These are phyloP conservation scores for Bryopsis sp. DNA, from an alignment of 139 green algal species.

Conservation along the genomic window DNA sequence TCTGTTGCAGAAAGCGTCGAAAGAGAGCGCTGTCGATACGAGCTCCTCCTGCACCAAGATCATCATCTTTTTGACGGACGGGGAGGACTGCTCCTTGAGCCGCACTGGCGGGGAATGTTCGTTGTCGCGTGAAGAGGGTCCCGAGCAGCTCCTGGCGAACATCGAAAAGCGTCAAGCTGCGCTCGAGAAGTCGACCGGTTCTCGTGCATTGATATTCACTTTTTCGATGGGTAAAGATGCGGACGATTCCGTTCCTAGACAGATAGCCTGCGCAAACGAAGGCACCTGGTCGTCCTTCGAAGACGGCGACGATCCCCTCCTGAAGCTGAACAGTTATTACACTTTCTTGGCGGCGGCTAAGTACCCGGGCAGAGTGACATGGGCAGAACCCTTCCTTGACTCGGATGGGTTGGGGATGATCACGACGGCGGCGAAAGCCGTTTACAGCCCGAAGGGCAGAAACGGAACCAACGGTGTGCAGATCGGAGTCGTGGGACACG, in stretches of 20 bases:
- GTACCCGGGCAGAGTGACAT: background rate
- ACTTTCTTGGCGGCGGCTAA: background rate
- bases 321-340: background rate
- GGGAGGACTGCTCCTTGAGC: too few relatives aligned
- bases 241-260: conserved; percentile 13
- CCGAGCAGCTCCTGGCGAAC: too few relatives aligned
- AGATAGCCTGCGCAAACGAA: conserved; percentile 12
- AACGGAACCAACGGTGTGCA: background rate
- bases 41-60: conserved; percentile 1
- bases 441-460: background rate
- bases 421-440: background rate
- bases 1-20: background rate
- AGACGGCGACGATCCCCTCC: background rate
- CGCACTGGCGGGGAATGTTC: too few relatives aligned
- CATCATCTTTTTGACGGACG: conserved; percentile 17
- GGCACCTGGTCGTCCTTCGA: conserved; percentile 12
- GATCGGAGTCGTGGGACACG: background rate
- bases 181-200: background rate
- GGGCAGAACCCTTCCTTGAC: background rate
- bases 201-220: conserved; percentile 11
- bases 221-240: background rate
- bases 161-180: background rate
- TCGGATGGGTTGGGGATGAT: background rate
- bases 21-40: background rate
- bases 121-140: too few relatives aligned